Base-by-base conservation (phyloP, 1,284 basidiomycete species). In the Tylopilus sp. region DNA sequence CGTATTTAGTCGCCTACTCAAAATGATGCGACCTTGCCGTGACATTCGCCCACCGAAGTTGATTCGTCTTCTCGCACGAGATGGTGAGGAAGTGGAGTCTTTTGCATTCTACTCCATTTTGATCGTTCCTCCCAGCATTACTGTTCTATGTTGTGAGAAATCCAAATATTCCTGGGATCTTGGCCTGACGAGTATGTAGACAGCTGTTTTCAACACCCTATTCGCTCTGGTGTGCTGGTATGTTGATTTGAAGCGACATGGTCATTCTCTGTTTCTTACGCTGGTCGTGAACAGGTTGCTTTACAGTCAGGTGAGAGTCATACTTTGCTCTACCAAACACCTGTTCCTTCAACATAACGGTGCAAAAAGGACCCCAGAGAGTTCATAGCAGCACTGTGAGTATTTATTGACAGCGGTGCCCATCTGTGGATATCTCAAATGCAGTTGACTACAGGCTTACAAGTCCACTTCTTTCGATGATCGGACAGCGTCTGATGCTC, bases 361-460 rank as follows among this genome's bases (percentile, higher is more conserved):
- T 22, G 41, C 53, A n/a, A 53, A 39, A n/a, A 73, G 72, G 74
- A 73, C 33, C 68, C 72, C 33, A 70, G 68, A 62, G 71, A 69
- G 5, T 9, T 53, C 1, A 12, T 76, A 2, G 16, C 51, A 47
- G 59, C 24, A 38, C 26, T 19, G 15, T 44, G 18, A 3, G 41
- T 44, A 19, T 19, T 44, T 4, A n/a, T 19, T 5, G 9, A 18
- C 41, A 6, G 13, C 22, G 41, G 18, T n/a, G n/a, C n/a, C n/a
- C n/a, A n/a, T n/a, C n/a, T n/a, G n/a, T n/a, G n/a, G 18, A 36
- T 4, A 12, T 39, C 39, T 39, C 41, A 16, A 18, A 8, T 19
- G 18, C 22, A 16, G 22, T 6, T 6, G 18, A 19, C 41, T 15
- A n/a, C 33, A 51, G 49, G 15, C 15, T 58, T 22, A 29, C 57